phyloP scores from a whole-genome alignment of 2,329 filamentous ascomycete species.

The Botrytis hyacinthi region DNA sequence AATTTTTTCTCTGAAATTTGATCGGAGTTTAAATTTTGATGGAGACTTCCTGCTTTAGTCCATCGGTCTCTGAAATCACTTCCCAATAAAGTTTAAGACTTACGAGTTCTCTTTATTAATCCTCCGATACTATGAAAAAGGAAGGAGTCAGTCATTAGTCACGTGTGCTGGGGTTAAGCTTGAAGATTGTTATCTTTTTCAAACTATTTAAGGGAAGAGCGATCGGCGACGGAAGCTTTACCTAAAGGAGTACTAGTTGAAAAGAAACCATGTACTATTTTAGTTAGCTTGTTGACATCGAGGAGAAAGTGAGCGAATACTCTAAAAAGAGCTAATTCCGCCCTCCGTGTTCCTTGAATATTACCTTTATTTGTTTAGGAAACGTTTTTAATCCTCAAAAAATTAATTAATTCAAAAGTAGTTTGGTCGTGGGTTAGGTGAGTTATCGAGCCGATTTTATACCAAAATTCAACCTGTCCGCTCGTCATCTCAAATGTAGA shows the following conservation, averaged over 20 bases:
- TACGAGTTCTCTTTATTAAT: background rate
- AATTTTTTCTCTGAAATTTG: background rate
- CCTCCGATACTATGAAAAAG: too few relatives aligned
- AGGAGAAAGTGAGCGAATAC: background rate
- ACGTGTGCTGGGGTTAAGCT: background rate
- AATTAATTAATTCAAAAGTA: background rate
- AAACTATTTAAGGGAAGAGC: background rate
- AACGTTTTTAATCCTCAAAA: slow-evolving; percentile 6
- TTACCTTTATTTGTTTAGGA: slow-evolving; percentile 13
- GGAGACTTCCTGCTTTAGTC: background rate
- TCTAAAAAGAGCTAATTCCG: background rate
- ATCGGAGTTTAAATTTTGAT: background rate
- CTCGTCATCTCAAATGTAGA: slow-evolving; percentile 17
- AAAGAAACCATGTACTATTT: background rate
- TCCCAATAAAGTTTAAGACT: background rate
- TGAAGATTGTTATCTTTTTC: background rate
- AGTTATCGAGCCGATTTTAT: background rate
- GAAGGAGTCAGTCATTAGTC: background rate
- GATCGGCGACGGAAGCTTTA: background rate
- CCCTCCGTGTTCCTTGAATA: background rate
- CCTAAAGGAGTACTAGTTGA: background rate
- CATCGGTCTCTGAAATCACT: background rate
- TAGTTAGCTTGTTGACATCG: background rate
- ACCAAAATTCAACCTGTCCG: slow-evolving; percentile 17
- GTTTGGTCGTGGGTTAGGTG: slow-evolving; percentile 11